phyloP scores from a whole-genome alignment of 1,284 basidiomycete genomes.

The Takashimella tepidaria region DNA sequence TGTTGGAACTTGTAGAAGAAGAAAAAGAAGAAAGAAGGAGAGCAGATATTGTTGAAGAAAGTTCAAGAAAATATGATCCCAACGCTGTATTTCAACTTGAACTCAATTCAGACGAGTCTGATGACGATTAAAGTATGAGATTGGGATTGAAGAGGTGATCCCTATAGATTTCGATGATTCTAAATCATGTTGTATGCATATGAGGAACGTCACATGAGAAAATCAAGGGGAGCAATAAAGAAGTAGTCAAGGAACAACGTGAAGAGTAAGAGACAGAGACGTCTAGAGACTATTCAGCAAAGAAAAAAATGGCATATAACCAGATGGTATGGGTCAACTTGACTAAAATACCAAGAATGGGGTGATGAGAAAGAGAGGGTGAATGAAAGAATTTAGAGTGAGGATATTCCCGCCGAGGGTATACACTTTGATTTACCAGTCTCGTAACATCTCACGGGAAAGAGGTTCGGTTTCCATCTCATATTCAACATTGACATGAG shows the following conservation, averaged over 20 bases:
- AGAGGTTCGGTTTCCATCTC: slow-evolving; percentile 80
- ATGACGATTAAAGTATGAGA: slow-evolving; percentile 14
- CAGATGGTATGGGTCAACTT: too few relatives aligned
- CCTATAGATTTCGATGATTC: too few relatives aligned
- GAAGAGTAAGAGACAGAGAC: neutral
- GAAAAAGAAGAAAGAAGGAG: slow-evolving; percentile 7
- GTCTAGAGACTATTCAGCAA: too few relatives aligned
- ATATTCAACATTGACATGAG: slow-evolving; percentile 90
- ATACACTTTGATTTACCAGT: too few relatives aligned
- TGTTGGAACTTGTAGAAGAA: slow-evolving; percentile 1
- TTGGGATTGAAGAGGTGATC: neutral
- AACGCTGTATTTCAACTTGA: slow-evolving; percentile 38
- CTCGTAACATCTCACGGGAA: slow-evolving; percentile 49
- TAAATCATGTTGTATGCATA: slow-evolving; percentile 24
- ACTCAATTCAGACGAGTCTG: slow-evolving; percentile 36
- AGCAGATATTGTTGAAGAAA: slow-evolving; percentile 29
- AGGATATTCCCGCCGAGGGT: too few relatives aligned
- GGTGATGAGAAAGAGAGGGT: too few relatives aligned
- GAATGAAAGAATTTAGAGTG: too few relatives aligned
- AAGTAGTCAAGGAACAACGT: neutral
- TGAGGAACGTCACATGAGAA: too few relatives aligned
- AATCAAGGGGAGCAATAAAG: too few relatives aligned
- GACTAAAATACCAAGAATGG: too few relatives aligned
- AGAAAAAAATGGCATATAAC: too few relatives aligned
- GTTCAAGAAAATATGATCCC: slow-evolving; percentile 32